phyloP scores from a whole-genome alignment of 2,329 filamentous ascomycete species.

The Aspergillus sp. region DNA sequence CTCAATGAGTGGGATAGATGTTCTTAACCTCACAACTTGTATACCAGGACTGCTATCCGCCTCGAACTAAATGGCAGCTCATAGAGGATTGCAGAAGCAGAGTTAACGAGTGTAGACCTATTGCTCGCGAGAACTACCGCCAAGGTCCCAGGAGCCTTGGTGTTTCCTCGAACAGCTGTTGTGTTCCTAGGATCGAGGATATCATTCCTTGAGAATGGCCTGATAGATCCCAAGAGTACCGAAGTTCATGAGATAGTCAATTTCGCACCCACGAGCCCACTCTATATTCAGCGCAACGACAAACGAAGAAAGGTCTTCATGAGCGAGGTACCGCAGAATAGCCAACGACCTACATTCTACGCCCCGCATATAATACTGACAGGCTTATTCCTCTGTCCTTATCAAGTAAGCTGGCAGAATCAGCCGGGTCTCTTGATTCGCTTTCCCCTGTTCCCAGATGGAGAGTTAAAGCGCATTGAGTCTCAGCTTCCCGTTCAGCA shows the following conservation, averaged over 20 bases:
- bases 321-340: neutral
- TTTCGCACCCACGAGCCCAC: neutral
- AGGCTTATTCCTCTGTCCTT: neutral
- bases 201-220: slow-evolving; percentile 1
- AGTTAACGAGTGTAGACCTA: slow-evolving; percentile 1
- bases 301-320: neutral
- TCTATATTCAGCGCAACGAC: neutral
- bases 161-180: slow-evolving; percentile 1
- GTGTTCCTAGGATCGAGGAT: slow-evolving; percentile 1
- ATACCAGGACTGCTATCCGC: slow-evolving; percentile 1
- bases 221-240: slow-evolving; percentile 1
- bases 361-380: neutral
- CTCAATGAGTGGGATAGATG: slow-evolving; percentile 1
- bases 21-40: slow-evolving; percentile 1
- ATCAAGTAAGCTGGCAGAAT: neutral
- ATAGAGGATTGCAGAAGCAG: slow-evolving; percentile 1
- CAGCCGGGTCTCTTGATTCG: neutral
- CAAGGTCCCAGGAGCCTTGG: slow-evolving; percentile 1
- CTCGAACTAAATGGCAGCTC: slow-evolving; percentile 1
- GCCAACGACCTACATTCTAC: neutral
- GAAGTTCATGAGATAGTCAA: slow-evolving; percentile 1
- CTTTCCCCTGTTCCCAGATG: neutral
- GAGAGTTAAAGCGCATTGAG: neutral
- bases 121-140: slow-evolving; percentile 1
- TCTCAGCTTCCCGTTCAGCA: neutral